Evolutionary conservation across 2,329 filamentous ascomycete species (phyloP), one percentile per base, ranked within the genome.

Genomic region (Didymella keratinophila): DNA sequence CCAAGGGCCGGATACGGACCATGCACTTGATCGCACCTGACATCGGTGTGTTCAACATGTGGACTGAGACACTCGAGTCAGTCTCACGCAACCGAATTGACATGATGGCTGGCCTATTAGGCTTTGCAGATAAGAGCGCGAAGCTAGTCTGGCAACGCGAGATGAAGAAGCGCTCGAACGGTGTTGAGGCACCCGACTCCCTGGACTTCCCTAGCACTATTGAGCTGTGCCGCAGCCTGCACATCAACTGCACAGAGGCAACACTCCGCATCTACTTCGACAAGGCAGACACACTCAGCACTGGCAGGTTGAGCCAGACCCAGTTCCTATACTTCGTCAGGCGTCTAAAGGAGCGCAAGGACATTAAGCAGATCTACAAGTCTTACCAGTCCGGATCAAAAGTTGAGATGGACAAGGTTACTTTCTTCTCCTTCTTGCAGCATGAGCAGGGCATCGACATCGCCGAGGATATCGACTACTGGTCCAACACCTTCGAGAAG

Each of bases 1-100:
- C 89, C 9, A 94, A 92, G 72, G 89, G 87, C 43, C 80, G 83
- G 23, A 82, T 85, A 69, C 97, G 97, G 76, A 89, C 89, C 9
- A 87, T 98, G 81, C 93, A 98, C 76, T 83, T 99, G 50, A 88
- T 97, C 56, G 92, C 93, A 25, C 89, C 89, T 11, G 88, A 89
- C 61, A 82, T 87, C 45, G 85, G 87, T 65, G 86, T 88, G 8
- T 89, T 94, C 68, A 82, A 87, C 28, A 82, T 91, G 25, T 98
- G 94, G 95, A 92, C 89, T 1, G 86, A 86, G 16, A 94, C 93
- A 2, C 84, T 99, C 14, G 90, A 96, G 59, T 87, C 89, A 50
- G 90, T 98, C 64, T 89, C 92, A 39, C 90, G 90, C 67, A 91
- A 96, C 72, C 87, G 95, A 53, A 92, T 96, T 63, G 91, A 93